A percentile compares a stretch with the other conserved stretches of the same genome.
Conservation (phyloP, 169 alveolate species). For the Plasmodium vivax region DNA sequence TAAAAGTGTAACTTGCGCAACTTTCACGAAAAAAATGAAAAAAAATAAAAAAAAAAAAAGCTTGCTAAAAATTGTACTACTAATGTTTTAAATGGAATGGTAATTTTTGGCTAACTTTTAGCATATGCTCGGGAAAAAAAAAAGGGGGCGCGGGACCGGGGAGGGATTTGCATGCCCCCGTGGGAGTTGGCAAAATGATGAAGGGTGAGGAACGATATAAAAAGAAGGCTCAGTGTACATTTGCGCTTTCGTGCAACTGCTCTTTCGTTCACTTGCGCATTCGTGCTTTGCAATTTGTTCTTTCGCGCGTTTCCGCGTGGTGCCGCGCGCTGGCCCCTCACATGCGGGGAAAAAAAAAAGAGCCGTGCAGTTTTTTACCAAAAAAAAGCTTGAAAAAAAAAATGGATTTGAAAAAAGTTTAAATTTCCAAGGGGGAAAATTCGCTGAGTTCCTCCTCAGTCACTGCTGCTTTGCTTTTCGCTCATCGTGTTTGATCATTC, state of each 20-base stretch:
- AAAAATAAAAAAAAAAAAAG: background rate
- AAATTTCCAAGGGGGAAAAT: background rate
- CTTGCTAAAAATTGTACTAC: background rate
- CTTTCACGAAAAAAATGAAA: background rate
- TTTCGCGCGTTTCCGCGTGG: background rate
- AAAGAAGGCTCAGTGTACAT: background rate
- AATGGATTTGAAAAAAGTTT: background rate
- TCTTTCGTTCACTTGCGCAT: background rate
- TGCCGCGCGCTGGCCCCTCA: background rate
- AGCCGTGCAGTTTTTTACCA: background rate
- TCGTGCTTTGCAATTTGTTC: background rate
- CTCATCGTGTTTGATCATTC: background rate
- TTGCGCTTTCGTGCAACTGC: background rate
- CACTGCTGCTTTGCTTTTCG: background rate
- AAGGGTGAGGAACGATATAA: background rate
- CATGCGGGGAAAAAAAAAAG: background rate
- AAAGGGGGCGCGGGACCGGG: background rate
- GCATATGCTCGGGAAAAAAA: background rate
- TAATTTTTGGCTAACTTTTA: background rate
- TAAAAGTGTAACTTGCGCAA: background rate
- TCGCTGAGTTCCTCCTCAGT: background rate
- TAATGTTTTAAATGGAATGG: background rate
- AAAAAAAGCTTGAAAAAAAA: background rate
- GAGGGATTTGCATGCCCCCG: background rate
- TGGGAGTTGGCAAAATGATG: background rate